A percentile compares a stretch with the other conserved stretches of the same genome.
phyloP scores from a whole-genome alignment of 2,329 filamentous ascomycete genomes.

The Aspergillus ruber region DNA sequence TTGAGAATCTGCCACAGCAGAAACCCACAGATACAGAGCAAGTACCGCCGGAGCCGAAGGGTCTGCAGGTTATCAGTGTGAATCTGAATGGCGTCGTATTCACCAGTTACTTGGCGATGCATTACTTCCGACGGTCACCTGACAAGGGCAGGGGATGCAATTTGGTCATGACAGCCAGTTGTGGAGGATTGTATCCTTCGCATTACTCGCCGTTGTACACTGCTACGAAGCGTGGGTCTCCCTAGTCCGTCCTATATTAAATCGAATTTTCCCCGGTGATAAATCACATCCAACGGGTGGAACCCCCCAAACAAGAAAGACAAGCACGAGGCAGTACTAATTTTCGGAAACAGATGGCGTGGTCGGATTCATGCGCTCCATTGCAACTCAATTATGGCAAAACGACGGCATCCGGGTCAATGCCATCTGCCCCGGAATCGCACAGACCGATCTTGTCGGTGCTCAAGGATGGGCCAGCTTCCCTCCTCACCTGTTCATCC shows the following conservation, averaged over 20 bases:
- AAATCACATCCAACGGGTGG: neutral
- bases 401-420: constrained; percentile 35
- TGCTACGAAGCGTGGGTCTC: constrained; percentile 28
- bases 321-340: neutral
- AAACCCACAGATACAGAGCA: neutral
- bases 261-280: neutral
- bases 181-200: constrained; percentile 32
- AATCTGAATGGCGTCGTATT: constrained; percentile 37
- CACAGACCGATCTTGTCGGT: constrained; percentile 30
- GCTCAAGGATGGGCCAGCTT: constrained; percentile 28
- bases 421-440: constrained; percentile 20
- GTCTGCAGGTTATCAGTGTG: constrained; percentile 33
- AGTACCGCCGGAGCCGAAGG: constrained; percentile 19
- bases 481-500: constrained; percentile 11
- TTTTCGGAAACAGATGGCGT: constrained; percentile 18
- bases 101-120: constrained; percentile 35
- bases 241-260: neutral
- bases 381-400: constrained; percentile 25
- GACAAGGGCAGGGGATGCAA: constrained; percentile 15
- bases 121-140: constrained; percentile 32
- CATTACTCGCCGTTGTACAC: constrained; percentile 31
- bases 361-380: constrained; percentile 33
- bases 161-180: constrained; percentile 32
- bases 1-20: constrained; percentile 18
- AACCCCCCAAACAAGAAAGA: neutral